Evolutionary conservation across 1,284 basidiomycete species (phyloP), one percentile per base, ranked within the genome.

Genomic region (Porodaedalea pini): DNA sequence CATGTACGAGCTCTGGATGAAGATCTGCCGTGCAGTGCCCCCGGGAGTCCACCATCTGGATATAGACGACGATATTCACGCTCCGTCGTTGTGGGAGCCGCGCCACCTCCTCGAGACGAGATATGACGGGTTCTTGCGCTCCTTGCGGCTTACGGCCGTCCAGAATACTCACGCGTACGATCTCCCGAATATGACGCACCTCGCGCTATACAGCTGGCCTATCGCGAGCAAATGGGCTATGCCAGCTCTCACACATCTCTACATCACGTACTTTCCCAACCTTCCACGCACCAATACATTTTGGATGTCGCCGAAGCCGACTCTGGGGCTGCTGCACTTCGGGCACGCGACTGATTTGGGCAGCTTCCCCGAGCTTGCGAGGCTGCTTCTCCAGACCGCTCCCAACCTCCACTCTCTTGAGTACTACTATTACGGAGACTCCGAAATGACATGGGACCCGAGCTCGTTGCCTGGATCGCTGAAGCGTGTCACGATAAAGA

Each of bases 401-500:
- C 56, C 56, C 3, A 51, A 47, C 25, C 31, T 57, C 21, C 39
- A 37, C 4, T 3, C 39, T 6, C 39, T 57, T 43, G 56, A 57
- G 41, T 57, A 51, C n/a, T 52, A 57, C 47, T 48, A 57, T 32
- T 57, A 41, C 32, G 56, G 56, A 36, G 31, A 34, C 17, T 25
- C 37, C 27, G 56, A 57, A 32, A 47, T 52, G 49, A 17, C 29
- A 15, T 57, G 56, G 56, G 43, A 51, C 29, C 49, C 56, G 11
- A 43, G 34, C n/a, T 25, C 36, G 11, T 29, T 57, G 39, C 56
- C 56, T 3, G 23, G 2, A n/a, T 51, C 56, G 23, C 23, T 57
- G 34, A 45, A 57, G 40, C 8, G 29, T 17, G 56, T 57, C 40
- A 25, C 31, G 8, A 45, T 57, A 49, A 57, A 52, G 50, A 45